A percentile compares a stretch with the other conserved stretches of the same genome.
These are phyloP conservation scores for Aspergillus sclerotioniger DNA, from an alignment of 495 filamentous ascomycete species.

Conservation along the genomic window DNA sequence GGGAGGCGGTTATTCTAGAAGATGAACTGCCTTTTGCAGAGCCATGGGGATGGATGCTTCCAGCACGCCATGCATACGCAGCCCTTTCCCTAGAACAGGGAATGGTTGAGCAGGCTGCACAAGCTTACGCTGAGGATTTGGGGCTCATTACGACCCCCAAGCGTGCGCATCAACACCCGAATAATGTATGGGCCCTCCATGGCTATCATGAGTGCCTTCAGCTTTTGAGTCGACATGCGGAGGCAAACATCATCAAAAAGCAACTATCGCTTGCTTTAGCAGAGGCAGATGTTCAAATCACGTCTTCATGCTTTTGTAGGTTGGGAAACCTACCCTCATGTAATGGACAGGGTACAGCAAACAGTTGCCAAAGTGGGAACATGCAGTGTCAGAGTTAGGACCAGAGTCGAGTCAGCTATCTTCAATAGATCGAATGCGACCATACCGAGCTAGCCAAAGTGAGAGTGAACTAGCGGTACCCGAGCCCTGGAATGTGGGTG, in stretches of 20 bases:
- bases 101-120: constrained; percentile 50
- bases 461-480: too few relatives aligned
- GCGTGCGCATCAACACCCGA: constrained; percentile 57
- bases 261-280: too few relatives aligned
- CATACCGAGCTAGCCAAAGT: too few relatives aligned
- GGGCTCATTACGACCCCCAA: constrained; percentile 55
- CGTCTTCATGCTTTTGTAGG: too few relatives aligned
- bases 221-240: constrained; percentile 45
- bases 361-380: too few relatives aligned
- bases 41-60: constrained; percentile 72
- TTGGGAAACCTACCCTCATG: too few relatives aligned
- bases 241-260: constrained; percentile 46
- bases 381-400: too few relatives aligned
- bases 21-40: constrained; percentile 62
- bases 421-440: too few relatives aligned
- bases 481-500: too few relatives aligned
- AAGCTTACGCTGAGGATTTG: constrained; percentile 60
- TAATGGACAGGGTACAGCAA: too few relatives aligned
- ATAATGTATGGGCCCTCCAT: constrained; percentile 68
- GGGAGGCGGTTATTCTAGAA: constrained; percentile 48
- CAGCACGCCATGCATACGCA: constrained; percentile 62
- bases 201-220: constrained; percentile 63
- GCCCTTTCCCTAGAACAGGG: constrained; percentile 63
- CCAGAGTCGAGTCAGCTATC: too few relatives aligned
- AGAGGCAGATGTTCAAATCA: too few relatives aligned